Conservation (phyloP, 2,329 filamentous ascomycete genomes). For the Xylariomycetidae sp. region DNA sequence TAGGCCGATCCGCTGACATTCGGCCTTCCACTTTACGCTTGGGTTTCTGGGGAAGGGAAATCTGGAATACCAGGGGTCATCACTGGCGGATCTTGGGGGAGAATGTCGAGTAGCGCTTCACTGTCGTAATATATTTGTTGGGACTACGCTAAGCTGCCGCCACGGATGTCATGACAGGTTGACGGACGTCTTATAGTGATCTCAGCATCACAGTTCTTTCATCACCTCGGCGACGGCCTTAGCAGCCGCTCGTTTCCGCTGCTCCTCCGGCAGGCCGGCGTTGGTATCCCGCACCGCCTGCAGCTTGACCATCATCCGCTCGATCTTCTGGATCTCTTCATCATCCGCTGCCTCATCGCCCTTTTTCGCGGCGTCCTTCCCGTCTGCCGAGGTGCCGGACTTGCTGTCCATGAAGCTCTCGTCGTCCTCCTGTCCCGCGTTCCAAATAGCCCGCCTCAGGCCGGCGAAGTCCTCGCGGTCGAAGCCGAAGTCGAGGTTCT, state of each 20-base stretch:
- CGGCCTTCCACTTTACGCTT: too few relatives aligned
- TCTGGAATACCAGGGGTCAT: too few relatives aligned
- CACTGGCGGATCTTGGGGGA: too few relatives aligned
- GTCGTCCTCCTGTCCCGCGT: conserved; percentile 23
- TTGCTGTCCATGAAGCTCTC: conserved; percentile 15
- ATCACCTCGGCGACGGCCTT: conserved; percentile 60
- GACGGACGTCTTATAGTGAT: too few relatives aligned
- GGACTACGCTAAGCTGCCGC: too few relatives aligned
- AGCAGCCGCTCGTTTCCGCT: conserved; percentile 54
- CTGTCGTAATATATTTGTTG: too few relatives aligned
- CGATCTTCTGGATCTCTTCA: conserved; percentile 52
- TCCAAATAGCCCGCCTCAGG: conserved; percentile 47
- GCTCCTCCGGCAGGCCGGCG: conserved; percentile 52
- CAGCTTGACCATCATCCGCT: conserved; percentile 58
- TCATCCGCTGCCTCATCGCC: conserved; percentile 27
- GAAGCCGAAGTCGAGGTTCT: conserved; percentile 46
- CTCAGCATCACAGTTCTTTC: conserved; percentile 49
- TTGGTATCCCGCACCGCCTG: conserved; percentile 56
- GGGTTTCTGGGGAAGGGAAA: too few relatives aligned
- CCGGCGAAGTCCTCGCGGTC: conserved; percentile 48
- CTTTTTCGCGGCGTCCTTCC: conserved; percentile 28
- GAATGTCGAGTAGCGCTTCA: too few relatives aligned
- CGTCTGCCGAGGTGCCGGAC: conserved; percentile 11
- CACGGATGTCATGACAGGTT: too few relatives aligned
- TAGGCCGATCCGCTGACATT: too few relatives aligned